Percentiles rank a stretch among this genome's conserved stretches.
phyloP scores from a whole-genome alignment of 1,139 yeast genomes.

The Kazachstania sp. region DNA sequence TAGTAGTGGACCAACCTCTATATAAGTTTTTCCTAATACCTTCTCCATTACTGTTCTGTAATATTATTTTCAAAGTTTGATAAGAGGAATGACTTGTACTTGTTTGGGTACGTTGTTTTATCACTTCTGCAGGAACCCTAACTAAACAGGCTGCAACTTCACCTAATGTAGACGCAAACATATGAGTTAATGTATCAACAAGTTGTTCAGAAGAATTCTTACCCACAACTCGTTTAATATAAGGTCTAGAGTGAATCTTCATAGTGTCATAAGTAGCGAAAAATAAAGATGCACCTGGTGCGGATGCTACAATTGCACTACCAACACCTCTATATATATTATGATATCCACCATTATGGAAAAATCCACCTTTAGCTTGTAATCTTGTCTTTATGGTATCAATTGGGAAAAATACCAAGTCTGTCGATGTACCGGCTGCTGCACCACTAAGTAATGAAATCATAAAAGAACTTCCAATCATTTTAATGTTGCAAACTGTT shows the following conservation, averaged over 20 bases:
- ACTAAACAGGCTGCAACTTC: slow-evolving; percentile 90
- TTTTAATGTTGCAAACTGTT: neutral
- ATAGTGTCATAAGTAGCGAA: slow-evolving; percentile 80
- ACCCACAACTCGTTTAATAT: slow-evolving; percentile 24
- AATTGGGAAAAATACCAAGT: slow-evolving; percentile 87
- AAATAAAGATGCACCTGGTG: slow-evolving; percentile 87
- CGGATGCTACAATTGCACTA: slow-evolving; percentile 87
- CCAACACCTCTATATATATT: slow-evolving; percentile 92
- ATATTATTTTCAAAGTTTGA: slow-evolving; percentile 54
- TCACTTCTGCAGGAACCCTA: slow-evolving; percentile 93
- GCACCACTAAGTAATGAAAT: slow-evolving; percentile 60
- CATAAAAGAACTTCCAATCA: slow-evolving; percentile 13
- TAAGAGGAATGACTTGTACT: slow-evolving; percentile 46
- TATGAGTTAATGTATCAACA: slow-evolving; percentile 49
- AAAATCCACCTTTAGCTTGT: slow-evolving; percentile 93
- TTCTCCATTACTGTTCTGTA: slow-evolving; percentile 60
- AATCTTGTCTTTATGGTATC: slow-evolving; percentile 90
- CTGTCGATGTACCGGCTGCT: slow-evolving; percentile 94
- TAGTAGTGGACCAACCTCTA: slow-evolving; percentile 88
- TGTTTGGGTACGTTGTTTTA: slow-evolving; percentile 91
- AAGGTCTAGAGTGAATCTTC: slow-evolving; percentile 48
- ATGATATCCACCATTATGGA: slow-evolving; percentile 81
- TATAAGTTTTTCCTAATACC: slow-evolving; percentile 72
- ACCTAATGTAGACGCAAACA: slow-evolving; percentile 82
- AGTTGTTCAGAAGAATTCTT: slow-evolving; percentile 29